Percentiles rank a stretch among this genome's conserved stretches.
Conservation (phyloP, 345 rosid species). For the Camelina neglecta region DNA sequence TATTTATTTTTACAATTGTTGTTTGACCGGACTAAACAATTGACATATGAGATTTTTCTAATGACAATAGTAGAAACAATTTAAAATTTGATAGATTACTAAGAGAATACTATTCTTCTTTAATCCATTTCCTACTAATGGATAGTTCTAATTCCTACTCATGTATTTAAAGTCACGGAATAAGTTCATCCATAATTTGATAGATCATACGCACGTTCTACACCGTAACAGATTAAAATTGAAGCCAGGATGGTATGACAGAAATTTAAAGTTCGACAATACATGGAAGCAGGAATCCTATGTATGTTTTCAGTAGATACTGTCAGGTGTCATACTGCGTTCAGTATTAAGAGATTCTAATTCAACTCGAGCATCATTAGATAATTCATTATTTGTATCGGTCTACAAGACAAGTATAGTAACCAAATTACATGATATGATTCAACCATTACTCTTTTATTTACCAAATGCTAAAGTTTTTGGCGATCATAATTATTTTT, state of each 20-base stretch:
- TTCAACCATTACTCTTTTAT: neutral
- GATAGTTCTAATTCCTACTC: neutral
- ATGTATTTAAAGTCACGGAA: too few species aligned
- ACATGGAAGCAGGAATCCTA: slow-evolving; percentile 32
- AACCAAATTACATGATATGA: neutral
- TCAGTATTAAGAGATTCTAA: neutral
- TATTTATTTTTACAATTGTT: neutral
- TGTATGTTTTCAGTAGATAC: neutral
- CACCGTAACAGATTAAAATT: neutral
- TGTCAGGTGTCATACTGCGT: neutral
- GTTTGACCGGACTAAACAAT: neutral
- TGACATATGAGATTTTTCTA: neutral
- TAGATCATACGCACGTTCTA: too few species aligned
- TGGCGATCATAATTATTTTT: neutral
- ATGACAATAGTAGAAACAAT: neutral
- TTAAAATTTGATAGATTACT: too few species aligned
- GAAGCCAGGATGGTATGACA: slow-evolving; percentile 18
- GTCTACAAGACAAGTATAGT: neutral
- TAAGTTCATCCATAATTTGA: too few species aligned
- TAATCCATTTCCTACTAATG: neutral
- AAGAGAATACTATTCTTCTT: neutral
- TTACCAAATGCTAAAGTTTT: neutral
- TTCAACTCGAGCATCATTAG: neutral
- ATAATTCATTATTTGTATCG: neutral
- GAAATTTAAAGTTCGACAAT: neutral